Conservation (phyloP, 768 basidiomycete species). For the Podaxis sp. region DNA sequence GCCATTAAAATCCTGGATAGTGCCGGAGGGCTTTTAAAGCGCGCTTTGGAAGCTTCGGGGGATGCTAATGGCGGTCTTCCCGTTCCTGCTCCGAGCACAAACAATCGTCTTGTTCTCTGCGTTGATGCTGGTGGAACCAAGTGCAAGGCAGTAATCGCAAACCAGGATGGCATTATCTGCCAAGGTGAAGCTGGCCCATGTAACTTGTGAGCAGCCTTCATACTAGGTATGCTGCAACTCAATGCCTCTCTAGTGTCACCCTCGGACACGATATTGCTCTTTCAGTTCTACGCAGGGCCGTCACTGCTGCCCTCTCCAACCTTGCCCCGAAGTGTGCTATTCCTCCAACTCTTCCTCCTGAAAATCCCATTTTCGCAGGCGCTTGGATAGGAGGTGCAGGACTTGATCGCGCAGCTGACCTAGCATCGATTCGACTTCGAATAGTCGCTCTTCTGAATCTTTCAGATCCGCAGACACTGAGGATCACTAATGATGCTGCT, state of each 20-base stretch:
- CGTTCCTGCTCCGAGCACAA: background rate
- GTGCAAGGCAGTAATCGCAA: conserved; percentile 20
- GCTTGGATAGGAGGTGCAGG: conserved; percentile 25
- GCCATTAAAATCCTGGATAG: conserved; percentile 14
- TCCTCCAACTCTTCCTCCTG: background rate
- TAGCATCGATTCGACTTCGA: conserved; percentile 15
- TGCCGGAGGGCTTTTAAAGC: conserved; percentile 19
- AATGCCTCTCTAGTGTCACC: conserved; percentile 16
- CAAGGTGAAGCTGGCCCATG: conserved; percentile 22
- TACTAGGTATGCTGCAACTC: background rate
- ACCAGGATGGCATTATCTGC: conserved; percentile 16
- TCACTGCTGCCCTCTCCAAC: conserved; percentile 12
- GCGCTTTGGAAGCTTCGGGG: conserved; percentile 13
- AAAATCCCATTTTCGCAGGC: conserved; percentile 14
- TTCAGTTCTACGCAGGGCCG: conserved; percentile 14
- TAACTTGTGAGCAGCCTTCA: conserved; percentile 20
- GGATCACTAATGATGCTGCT: conserved; percentile 24
- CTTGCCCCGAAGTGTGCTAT: conserved; percentile 4
- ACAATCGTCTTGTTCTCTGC: conserved; percentile 15
- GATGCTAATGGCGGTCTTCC: background rate
- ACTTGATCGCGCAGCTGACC: conserved; percentile 19
- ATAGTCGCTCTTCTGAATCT: conserved; percentile 15
- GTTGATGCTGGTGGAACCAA: conserved; percentile 25
- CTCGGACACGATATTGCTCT: conserved; percentile 22
- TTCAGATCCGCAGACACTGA: conserved; percentile 12